phyloP scores from a whole-genome alignment of 257 asterid genomes.

The Rehmannia glutinosa region DNA sequence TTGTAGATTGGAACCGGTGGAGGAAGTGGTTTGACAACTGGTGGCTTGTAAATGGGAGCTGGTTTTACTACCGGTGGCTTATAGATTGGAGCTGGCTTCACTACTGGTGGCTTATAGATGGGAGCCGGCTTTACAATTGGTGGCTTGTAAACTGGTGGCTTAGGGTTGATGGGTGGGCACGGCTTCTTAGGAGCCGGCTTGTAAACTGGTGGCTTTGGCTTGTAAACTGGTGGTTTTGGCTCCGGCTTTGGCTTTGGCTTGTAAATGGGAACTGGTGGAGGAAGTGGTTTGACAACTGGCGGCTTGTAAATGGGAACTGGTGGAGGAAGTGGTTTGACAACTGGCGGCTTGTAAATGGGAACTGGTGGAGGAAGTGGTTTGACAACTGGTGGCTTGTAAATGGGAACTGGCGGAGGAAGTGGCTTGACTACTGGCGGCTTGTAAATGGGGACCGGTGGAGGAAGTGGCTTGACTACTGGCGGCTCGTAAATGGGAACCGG shows the following conservation, averaged over 20 bases:
- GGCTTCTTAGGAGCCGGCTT: conserved; percentile 31
- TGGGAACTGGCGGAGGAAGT: conserved; percentile 20
- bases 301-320: conserved; percentile 25
- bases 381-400: conserved; percentile 17
- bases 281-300: conserved; percentile 19
- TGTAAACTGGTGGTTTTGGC: conserved; percentile 23
- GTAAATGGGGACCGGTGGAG: conserved; percentile 26
- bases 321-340: not conserved
- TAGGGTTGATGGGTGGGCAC: conserved; percentile 14
- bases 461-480: too few relatives aligned
- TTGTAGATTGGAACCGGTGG: conserved; percentile 32
- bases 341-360: conserved; percentile 16
- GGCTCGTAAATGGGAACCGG: conserved; percentile 15
- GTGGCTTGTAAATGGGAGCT: conserved; percentile 28
- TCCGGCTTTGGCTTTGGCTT: conserved; percentile 23
- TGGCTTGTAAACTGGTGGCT: conserved; percentile 28
- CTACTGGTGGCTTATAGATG: conserved; percentile 12
- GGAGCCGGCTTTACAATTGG: not conserved
- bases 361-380: conserved; percentile 30
- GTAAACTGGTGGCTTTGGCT: conserved; percentile 33
- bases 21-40: conserved; percentile 25
- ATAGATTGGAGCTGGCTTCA: conserved; percentile 18
- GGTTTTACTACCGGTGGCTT: conserved; percentile 22
- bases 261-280: conserved; percentile 22
- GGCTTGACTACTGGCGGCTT: conserved; percentile 26